Conservation (phyloP, 495 filamentous ascomycete species). For the Jackrogersella multiformis region DNA sequence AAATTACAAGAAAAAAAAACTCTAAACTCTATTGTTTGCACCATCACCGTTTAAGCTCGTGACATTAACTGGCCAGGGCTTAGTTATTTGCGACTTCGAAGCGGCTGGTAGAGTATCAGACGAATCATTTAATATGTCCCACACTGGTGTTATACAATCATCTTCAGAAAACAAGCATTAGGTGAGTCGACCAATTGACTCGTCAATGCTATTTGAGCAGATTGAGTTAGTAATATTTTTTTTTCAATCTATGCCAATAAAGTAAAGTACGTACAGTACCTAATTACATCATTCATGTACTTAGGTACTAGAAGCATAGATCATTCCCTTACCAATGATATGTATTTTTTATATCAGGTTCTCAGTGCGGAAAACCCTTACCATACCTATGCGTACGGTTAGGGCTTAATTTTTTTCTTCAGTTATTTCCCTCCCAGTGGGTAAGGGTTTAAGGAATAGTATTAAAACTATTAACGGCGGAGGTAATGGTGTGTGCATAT, state of each 20-base stretch:
- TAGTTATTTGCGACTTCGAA: not conserved
- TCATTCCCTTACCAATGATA: too few species aligned
- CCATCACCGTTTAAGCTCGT: not conserved
- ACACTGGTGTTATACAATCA: not conserved
- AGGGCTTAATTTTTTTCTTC: too few species aligned
- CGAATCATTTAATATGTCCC: constrained; percentile 2
- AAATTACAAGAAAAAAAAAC: not conserved
- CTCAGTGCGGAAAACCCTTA: too few species aligned
- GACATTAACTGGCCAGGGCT: not conserved
- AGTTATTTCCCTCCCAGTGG: too few species aligned
- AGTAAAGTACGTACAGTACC: not conserved
- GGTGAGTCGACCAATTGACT: not conserved
- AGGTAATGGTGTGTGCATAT: too few species aligned
- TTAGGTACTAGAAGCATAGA: too few species aligned
- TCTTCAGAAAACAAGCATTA: not conserved
- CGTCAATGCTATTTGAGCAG: not conserved
- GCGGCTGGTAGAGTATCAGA: not conserved
- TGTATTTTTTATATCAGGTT: too few species aligned
- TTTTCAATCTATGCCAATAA: not conserved
- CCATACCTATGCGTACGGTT: too few species aligned
- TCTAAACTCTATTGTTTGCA: not conserved
- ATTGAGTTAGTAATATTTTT: not conserved
- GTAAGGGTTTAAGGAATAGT: too few species aligned
- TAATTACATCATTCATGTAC: not conserved
- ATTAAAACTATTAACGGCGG: too few species aligned